These are phyloP conservation scores for Aspergillus sp. DNA, from an alignment of 2,329 filamentous ascomycete species.

Conservation along the genomic window DNA sequence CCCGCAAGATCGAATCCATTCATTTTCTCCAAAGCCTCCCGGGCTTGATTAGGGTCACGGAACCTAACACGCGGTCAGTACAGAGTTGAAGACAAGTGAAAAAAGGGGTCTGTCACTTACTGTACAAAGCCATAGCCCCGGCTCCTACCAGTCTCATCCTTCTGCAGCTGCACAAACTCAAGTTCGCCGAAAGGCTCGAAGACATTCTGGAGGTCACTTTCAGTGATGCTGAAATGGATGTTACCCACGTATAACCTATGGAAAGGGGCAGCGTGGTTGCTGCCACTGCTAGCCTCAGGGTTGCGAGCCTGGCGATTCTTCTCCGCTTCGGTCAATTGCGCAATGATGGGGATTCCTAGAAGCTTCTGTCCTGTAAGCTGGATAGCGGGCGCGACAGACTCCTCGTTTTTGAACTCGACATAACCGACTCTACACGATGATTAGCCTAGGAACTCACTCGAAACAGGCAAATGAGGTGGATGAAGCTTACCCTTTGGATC, in stretches of 20 bases:
- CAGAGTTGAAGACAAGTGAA: background rate
- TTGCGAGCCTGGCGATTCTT: slow-evolving; percentile 96
- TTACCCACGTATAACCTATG: slow-evolving; percentile 98
- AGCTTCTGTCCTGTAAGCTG: slow-evolving; percentile 98
- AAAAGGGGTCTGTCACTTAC: slow-evolving; percentile 56
- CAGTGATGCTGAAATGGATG: slow-evolving; percentile 98
- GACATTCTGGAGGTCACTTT: slow-evolving; percentile 90
- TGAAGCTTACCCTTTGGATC: slow-evolving; percentile 83
- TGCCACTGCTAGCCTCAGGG: slow-evolving; percentile 63
- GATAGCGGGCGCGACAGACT: slow-evolving; percentile 87
- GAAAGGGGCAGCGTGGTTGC: slow-evolving; percentile 85
- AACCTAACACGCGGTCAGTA: slow-evolving; percentile 56
- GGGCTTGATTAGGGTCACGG: slow-evolving; percentile 83
- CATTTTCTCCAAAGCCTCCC: slow-evolving; percentile 97
- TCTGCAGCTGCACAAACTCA: slow-evolving; percentile 95
- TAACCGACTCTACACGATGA: slow-evolving; percentile 78
- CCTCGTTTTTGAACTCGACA: slow-evolving; percentile 97
- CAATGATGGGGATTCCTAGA: slow-evolving; percentile 97
- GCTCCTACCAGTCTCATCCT: slow-evolving; percentile 86
- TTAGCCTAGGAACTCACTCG: slow-evolving; percentile 3
- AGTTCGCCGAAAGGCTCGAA: slow-evolving; percentile 98
- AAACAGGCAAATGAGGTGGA: background rate
- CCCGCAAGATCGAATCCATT: slow-evolving; percentile 98
- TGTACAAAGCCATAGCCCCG: slow-evolving; percentile 98
- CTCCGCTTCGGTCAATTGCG: slow-evolving; percentile 96